Base-by-base conservation (phyloP, 2,329 filamentous ascomycete genomes). In the Neofusicoccum umdonicola region DNA sequence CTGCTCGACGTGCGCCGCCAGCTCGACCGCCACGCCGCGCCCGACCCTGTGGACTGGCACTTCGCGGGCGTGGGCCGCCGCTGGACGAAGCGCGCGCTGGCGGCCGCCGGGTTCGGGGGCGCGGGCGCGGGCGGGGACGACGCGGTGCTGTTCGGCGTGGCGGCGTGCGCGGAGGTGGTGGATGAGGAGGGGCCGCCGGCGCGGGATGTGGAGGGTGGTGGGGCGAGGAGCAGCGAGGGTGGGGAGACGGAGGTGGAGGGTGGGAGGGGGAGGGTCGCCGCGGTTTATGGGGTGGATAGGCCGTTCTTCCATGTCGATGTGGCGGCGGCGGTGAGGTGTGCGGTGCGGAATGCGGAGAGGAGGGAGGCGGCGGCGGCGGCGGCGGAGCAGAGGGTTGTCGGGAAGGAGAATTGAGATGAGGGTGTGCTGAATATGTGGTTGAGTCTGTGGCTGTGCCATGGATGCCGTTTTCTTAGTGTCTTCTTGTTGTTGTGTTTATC, bases 311-410 rank as follows among this genome's bases (percentile, higher is more conserved):
- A 73, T 48, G 62, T 72, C 1, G 72, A 73, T 62, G 60, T 74
- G 8, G 66, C 67, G 15, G 70, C 72, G 45, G 72, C 72, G 2
- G 72, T 74, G 70, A 91, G 97, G 77, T 92, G 89, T 71, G 93
- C 92, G 2, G 86, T 97, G 71, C 87, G 88, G 34, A 96, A 95
- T 69, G 85, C 91, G 0, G 86, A 91, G 19, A 27, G 19, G 17
- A 3, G 1, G 19, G 13, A 27, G 9, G 12, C 3, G 19, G 12
- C 3, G 19, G 12, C 3, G 19, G 12, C 3, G 19, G 22, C 9
- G 11, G 22, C 11, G 7, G 27, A 35, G 48, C 12, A 35, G 12
- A 35, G 27, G 27, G 27, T 17, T 35, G 4, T 51, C 4, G 45
- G 45, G 45, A 48, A 48, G 17, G 45, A 27, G 9, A 12, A 12